phyloP scores from a whole-genome alignment of 495 filamentous ascomycete genomes.

The Neurospora tetraspora region DNA sequence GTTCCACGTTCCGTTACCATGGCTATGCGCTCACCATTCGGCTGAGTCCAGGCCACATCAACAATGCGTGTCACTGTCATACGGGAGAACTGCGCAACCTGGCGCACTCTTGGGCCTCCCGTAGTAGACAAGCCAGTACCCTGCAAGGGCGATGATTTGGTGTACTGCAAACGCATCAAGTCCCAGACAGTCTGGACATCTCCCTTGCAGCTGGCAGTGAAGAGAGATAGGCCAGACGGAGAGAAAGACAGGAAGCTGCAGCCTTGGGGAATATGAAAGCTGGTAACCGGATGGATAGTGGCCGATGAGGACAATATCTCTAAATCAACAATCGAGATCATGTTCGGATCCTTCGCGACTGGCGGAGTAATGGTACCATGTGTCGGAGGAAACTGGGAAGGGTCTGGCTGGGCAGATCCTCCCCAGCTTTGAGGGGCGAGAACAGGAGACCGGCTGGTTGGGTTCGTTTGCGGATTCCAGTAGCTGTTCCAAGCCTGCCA shows the following conservation, averaged over 20 bases:
- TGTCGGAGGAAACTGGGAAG: constrained; percentile 63
- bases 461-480: constrained; percentile 50
- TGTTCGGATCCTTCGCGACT: constrained; percentile 54
- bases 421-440: constrained; percentile 23
- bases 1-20: constrained; percentile 90
- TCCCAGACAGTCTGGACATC: constrained; percentile 93
- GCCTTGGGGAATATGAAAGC: constrained; percentile 70
- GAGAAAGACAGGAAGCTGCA: constrained; percentile 89
- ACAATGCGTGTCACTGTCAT: constrained; percentile 85
- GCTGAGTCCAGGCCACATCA: constrained; percentile 79
- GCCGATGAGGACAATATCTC: constrained; percentile 43
- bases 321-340: constrained; percentile 80
- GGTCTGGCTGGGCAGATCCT: constrained; percentile 23
- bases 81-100: constrained; percentile 76
- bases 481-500: constrained; percentile 83
- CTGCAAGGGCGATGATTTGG: constrained; percentile 43
- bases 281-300: constrained; percentile 55
- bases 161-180: constrained; percentile 61
- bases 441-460: constrained; percentile 29
- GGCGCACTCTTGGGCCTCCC: constrained; percentile 50
- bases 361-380: constrained; percentile 46
- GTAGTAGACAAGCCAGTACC: constrained; percentile 20
- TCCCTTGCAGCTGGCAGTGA: constrained; percentile 86
- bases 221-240: constrained; percentile 69
- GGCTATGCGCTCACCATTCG: constrained; percentile 69